Base-by-base conservation (phyloP, 768 basidiomycete species). In the Russula sp. region DNA sequence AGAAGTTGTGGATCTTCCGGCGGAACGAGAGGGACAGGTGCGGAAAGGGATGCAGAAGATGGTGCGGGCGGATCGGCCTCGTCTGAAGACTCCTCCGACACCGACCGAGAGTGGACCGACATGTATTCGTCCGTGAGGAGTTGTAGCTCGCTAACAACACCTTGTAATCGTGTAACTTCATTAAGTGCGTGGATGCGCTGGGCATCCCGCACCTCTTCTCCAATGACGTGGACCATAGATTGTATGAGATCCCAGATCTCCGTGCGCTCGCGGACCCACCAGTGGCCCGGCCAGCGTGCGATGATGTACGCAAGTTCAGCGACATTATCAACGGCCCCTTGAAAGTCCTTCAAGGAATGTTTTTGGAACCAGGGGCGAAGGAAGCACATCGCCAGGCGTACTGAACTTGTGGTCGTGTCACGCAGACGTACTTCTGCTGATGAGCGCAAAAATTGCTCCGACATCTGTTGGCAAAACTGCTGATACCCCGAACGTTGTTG, bases 401-500 rank as follows among this genome's bases (percentile, higher is more conserved):
- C 84, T 2, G 88, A 83, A 31, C 84, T 83, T 32, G 79, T 79
- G 1, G 88, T 87, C 3, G 87, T 82, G 69, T 88, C 88, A 39
- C 82, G 80, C 59, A 88, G 73, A 34, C 83, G 83, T 50, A 77
- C 75, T 59, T 88, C 85, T 35, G 77, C 67, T 1, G 84, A 75
- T 60, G 83, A 76, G 49, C 75, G 79, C 53, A 84, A 73, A 75
- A 89, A 91, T 35, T 79, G 78, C 52, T 80, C 81, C 4, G 86
- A 82, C 79, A 86, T 84, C 20, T 83, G 82, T 68, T 82, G 82
- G 74, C 88, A 90, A 72, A 91, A 91, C 61, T 82, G 80, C 47
- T 82, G 83, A 74, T 82, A 91, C 71, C 77, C 84, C 18, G 80
- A 75, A 69, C 85, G 87, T 70, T 80, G 81, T 47, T 78, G 78